Conservation (phyloP, 495 filamentous ascomycete genomes). For the Penicillium paradoxum region DNA sequence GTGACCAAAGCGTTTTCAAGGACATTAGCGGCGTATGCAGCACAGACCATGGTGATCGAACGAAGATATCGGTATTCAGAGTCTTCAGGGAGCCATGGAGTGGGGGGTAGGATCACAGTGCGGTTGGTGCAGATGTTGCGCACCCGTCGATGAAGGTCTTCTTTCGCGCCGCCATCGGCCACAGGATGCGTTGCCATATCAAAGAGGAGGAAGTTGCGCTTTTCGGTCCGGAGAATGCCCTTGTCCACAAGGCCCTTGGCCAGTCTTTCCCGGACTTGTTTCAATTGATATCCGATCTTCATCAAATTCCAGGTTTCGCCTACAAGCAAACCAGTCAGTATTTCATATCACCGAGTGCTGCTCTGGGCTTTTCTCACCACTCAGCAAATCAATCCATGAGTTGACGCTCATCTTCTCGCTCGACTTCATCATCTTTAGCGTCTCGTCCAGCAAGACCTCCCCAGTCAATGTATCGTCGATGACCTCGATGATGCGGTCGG, state of each 20-base stretch:
- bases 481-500: constrained; percentile 92
- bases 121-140: constrained; percentile 88
- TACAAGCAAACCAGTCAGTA: constrained; percentile 36
- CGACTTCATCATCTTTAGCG: constrained; percentile 99
- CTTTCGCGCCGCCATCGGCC: constrained; percentile 92
- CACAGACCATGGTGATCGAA: constrained; percentile 94
- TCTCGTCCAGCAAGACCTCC: constrained; percentile 95
- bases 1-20: constrained; percentile 94
- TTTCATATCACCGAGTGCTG: background rate
- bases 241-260: constrained; percentile 99
- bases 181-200: constrained; percentile 99
- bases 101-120: constrained; percentile 80
- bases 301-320: constrained; percentile 99
- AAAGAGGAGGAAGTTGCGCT: constrained; percentile 98
- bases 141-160: constrained; percentile 89
- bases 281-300: constrained; percentile 99
- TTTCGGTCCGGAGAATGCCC: constrained; percentile 95
- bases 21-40: constrained; percentile 96
- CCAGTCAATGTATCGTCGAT: constrained; percentile 95
- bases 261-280: constrained; percentile 95
- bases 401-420: constrained; percentile 99
- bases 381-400: constrained; percentile 98
- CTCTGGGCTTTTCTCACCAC: constrained; percentile 53
- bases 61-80: constrained; percentile 88
- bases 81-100: constrained; percentile 85